A percentile compares a stretch with the other conserved stretches of the same genome.
These are phyloP conservation scores for Ophiostoma sp. DNA, from an alignment of 2,329 filamentous ascomycete species.

Conservation along the genomic window DNA sequence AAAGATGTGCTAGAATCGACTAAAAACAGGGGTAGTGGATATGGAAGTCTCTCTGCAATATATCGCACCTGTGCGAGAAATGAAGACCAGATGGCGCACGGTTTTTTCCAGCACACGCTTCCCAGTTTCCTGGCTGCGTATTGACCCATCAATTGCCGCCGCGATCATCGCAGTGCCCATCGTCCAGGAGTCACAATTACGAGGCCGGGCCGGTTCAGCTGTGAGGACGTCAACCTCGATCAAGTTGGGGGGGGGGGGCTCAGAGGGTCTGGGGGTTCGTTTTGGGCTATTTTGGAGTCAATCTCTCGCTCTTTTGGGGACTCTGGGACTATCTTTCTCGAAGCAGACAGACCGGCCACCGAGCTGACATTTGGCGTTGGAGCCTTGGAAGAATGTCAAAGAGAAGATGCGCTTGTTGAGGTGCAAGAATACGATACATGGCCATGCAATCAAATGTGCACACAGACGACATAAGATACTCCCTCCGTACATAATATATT, in stretches of 20 bases:
- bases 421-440: too few relatives aligned
- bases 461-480: too few relatives aligned
- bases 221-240: conserved; percentile 11
- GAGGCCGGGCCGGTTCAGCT: conserved; percentile 13
- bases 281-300: neutral
- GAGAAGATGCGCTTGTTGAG: too few relatives aligned
- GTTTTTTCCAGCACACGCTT: neutral
- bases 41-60: conserved; percentile 6
- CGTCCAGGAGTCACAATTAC: neutral
- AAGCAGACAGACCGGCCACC: neutral
- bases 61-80: neutral
- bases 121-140: neutral
- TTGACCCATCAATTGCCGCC: neutral
- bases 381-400: too few relatives aligned
- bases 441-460: too few relatives aligned
- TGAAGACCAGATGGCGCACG: neutral
- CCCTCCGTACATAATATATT: too few relatives aligned
- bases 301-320: neutral
- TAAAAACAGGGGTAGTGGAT: conserved; percentile 19
- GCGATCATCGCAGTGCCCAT: neutral
- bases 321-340: neutral
- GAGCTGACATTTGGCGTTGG: neutral
- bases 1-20: conserved; percentile 9
- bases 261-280: neutral
- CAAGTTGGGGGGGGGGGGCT: neutral